Conservation (phyloP, 495 filamentous ascomycete genomes). For the Neurospora sp. region DNA sequence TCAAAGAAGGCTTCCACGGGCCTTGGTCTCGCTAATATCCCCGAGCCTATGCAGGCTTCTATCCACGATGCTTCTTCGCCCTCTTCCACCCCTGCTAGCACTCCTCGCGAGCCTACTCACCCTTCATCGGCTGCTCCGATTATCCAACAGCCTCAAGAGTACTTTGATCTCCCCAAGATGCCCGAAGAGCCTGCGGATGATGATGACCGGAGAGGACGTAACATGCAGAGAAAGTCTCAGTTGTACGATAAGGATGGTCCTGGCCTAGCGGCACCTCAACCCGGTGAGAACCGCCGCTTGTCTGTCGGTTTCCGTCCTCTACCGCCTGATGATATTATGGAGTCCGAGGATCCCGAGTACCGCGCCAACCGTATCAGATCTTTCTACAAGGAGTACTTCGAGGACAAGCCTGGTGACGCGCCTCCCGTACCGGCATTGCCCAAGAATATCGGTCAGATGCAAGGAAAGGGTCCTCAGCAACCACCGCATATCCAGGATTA, state of each 20-base stretch:
- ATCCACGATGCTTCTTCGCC: conserved; percentile 13
- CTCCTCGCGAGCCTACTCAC: conserved; percentile 5
- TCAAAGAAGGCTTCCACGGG: conserved; percentile 9
- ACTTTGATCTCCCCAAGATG: conserved; percentile 15
- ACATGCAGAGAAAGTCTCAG: conserved; percentile 26
- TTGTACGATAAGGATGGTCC: conserved; percentile 22
- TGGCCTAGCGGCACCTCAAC: conserved; percentile 44
- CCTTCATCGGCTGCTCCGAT: conserved; percentile 2
- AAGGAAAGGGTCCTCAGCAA: background rate
- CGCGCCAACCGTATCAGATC: conserved; percentile 93
- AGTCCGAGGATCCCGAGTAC: conserved; percentile 82
- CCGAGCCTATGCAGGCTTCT: conserved; percentile 12
- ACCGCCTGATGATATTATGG: conserved; percentile 59
- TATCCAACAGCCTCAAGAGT: conserved; percentile 20
- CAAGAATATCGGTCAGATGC: conserved; percentile 23
- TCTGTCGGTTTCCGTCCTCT: conserved; percentile 90
- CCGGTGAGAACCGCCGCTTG: conserved; percentile 56
- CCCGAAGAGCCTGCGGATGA: conserved; percentile 5
- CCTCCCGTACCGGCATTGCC: conserved; percentile 48
- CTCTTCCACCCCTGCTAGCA: conserved; percentile 4
- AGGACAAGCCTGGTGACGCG: conserved; percentile 49
- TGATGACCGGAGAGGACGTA: conserved; percentile 21
- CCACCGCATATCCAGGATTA: background rate
- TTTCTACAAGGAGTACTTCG: conserved; percentile 99
- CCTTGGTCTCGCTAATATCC: conserved; percentile 10